Base-by-base conservation (phyloP, 2,329 filamentous ascomycete genomes). In the Fusarium piperis region DNA sequence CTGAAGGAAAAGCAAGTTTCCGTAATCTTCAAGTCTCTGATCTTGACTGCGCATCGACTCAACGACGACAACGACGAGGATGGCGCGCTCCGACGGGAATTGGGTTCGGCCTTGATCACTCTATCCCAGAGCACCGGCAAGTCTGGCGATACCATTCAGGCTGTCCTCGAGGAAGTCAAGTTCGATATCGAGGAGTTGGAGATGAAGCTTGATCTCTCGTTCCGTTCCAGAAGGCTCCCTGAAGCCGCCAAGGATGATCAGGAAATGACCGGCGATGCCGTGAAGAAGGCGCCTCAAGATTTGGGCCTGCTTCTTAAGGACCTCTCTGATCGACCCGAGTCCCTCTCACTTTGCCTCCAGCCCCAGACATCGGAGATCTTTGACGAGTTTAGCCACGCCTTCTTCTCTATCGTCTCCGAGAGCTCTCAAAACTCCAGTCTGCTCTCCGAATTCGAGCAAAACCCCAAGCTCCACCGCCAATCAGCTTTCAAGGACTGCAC, bases 131-230 rank as follows among this genome's bases (percentile, higher is more conserved):
- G 85, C 39, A 85, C 87, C 10, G 88, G 87, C 32, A 85, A 86
- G 39, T 83, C 89, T 23, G 90, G 90, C 13, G 85, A 88, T 28
- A 84, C 91, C n/a, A 89, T 96, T 64, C 86, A 90, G 67, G 85
- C 85, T n/a, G 88, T 91, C 5, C 87, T 95, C 38, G 85, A 89
- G 36, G 88, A 92, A 41, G 87, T 90, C 9, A 88, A 91, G 13
- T 86, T 94, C 66, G 92, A 96, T 75, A 88, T 96, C 48, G 89
- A 94, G 67, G 88, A 90, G 53, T 82, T 96, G 18, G 93, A 96
- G 81, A 87, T 93, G 82, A 92, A 90, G 73, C 85, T 97, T 20
- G 91, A 93, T 62, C 89, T 91, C 10, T 88, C 90, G 11, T 89
- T 95, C 67, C 88, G 91, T 41, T 87, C 88, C 9, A 84, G 74